These are phyloP conservation scores for Metahyphopichia silvanorum DNA, from an alignment of 805 yeast genomes.

Conservation along the genomic window DNA sequence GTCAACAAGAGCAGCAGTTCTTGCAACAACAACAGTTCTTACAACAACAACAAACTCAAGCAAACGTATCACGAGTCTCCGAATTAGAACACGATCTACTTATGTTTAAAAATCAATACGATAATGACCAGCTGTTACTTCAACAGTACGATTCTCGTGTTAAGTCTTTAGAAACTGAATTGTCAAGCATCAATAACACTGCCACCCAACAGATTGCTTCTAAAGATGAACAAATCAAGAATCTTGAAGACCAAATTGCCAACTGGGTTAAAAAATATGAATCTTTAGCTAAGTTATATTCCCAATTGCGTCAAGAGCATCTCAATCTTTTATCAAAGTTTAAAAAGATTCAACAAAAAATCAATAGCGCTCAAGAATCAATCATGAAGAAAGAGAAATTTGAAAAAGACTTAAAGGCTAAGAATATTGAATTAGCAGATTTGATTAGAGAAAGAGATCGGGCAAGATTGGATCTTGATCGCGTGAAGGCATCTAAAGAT, in stretches of 20 bases:
- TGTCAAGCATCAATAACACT: constrained; percentile 55
- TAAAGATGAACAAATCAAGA: constrained; percentile 67
- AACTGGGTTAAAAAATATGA: constrained; percentile 88
- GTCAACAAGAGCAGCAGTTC: constrained; percentile 64
- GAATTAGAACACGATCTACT: constrained; percentile 80
- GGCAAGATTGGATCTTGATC: constrained; percentile 78
- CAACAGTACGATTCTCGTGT: constrained; percentile 88
- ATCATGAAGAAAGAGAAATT: constrained; percentile 76
- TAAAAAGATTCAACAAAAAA: constrained; percentile 81
- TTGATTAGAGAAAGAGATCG: constrained; percentile 86
- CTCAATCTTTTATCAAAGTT: constrained; percentile 71
- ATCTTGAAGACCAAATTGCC: constrained; percentile 68
- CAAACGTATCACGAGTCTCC: constrained; percentile 73
- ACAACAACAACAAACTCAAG: constrained; percentile 66
- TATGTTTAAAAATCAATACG: constrained; percentile 74
- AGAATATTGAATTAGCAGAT: constrained; percentile 84
- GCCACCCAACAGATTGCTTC: constrained; percentile 71
- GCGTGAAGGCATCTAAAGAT: constrained; percentile 60
- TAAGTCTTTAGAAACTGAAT: constrained; percentile 73
- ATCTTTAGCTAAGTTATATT: constrained; percentile 81
- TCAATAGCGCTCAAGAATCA: constrained; percentile 86
- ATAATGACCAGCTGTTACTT: constrained; percentile 76
- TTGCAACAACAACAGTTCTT: constrained; percentile 64
- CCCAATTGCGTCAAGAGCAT: constrained; percentile 91
- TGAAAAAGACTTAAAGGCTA: constrained; percentile 80